Conservation (phyloP, 805 yeast genomes). For the Starmera pachycereana region DNA sequence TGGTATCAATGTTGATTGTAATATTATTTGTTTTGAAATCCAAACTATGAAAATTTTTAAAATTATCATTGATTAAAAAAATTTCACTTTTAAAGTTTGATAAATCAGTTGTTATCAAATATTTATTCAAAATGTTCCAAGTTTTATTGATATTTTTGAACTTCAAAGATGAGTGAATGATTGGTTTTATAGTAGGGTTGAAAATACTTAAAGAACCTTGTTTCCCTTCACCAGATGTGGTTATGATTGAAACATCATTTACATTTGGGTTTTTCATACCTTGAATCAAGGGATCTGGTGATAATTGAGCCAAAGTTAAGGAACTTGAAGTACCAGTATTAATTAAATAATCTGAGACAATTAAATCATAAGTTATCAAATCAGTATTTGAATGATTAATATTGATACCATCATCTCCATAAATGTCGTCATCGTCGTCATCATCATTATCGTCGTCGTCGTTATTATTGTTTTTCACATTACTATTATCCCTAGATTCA, state of each 20-base stretch:
- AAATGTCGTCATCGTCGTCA: conserved; percentile 37
- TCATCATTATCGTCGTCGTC: conserved; percentile 28
- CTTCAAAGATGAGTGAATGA: conserved; percentile 53
- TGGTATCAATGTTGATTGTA: conserved; percentile 58
- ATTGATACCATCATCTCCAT: conserved; percentile 16
- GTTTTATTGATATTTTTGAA: conserved; percentile 64
- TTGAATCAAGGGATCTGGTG: conserved; percentile 42
- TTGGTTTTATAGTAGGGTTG: conserved; percentile 60
- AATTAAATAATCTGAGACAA: conserved; percentile 39
- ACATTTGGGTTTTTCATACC: conserved; percentile 62
- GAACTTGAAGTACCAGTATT: conserved; percentile 70
- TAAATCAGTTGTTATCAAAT: conserved; percentile 63
- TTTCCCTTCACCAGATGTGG: conserved; percentile 54
- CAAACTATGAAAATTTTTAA: conserved; percentile 48
- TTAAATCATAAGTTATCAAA: conserved; percentile 26
- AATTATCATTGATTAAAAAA: conserved; percentile 51
- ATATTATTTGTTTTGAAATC: conserved; percentile 53
- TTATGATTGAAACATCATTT: conserved; percentile 56
- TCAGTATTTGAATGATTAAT: conserved; percentile 2
- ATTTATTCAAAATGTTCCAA: conserved; percentile 62
- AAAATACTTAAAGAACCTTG: conserved; percentile 50
- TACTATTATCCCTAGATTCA: neutral
- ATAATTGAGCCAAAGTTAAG: conserved; percentile 52
- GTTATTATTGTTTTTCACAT: too few species aligned
- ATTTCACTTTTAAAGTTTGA: conserved; percentile 55